Conservation (phyloP, 805 yeast species). For the Scheffersomyces stipitis region DNA sequence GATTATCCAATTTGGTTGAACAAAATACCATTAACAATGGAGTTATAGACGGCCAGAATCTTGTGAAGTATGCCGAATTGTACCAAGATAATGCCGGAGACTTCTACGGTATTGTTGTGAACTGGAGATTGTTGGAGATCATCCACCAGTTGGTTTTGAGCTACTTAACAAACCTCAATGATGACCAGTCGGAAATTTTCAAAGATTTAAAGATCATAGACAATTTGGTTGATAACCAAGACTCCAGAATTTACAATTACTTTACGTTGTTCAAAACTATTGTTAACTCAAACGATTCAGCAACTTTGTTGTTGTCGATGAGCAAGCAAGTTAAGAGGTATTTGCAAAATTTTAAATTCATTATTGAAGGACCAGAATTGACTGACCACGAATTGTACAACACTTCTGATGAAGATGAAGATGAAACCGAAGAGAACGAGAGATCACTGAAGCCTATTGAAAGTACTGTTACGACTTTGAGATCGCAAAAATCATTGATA, state of each 20-base stretch:
- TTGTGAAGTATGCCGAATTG: conserved; percentile 30
- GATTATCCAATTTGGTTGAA: conserved; percentile 27
- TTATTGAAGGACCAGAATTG: conserved; percentile 28
- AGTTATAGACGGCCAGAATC: conserved; percentile 27
- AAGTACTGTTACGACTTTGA: conserved; percentile 1
- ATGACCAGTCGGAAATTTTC: conserved; percentile 9
- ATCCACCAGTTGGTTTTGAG: conserved; percentile 29
- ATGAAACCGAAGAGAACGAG: conserved; percentile 7
- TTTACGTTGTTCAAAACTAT: conserved; percentile 17
- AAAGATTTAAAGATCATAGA: conserved; percentile 13
- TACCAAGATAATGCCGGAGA: conserved; percentile 18
- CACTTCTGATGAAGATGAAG: conserved; percentile 16
- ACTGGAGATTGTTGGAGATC: conserved; percentile 39
- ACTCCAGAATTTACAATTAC: conserved; percentile 9
- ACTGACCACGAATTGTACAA: conserved; percentile 26
- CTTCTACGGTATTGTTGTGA: conserved; percentile 26
- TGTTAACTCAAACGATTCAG: conserved; percentile 13
- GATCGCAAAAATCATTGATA: conserved; percentile 22
- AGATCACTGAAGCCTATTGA: conserved; percentile 1
- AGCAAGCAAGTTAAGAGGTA: conserved; percentile 15
- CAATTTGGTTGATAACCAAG: conserved; percentile 10
- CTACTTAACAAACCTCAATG: conserved; percentile 20
- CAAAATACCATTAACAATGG: conserved; percentile 23
- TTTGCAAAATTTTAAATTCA: conserved; percentile 20
- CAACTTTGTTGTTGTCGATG: conserved; percentile 15